These are phyloP conservation scores for Gomphus bonarii DNA, from an alignment of 1,284 basidiomycete genomes.

Conservation along the genomic window DNA sequence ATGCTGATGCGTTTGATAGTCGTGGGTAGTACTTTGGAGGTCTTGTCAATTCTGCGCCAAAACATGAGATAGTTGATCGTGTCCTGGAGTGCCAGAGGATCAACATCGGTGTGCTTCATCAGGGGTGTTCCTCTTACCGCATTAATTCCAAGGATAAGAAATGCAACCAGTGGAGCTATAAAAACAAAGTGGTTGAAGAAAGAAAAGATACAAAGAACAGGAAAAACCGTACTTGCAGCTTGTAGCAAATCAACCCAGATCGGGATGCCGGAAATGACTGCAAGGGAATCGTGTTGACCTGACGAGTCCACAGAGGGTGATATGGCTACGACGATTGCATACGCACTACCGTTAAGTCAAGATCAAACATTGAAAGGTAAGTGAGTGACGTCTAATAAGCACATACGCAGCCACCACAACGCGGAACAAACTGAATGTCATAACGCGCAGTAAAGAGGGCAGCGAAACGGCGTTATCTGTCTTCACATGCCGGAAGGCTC, in stretches of 20 bases:
- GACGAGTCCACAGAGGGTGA: not conserved
- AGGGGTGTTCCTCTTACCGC: not conserved
- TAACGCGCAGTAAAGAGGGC: constrained; percentile 3
- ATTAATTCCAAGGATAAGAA: not conserved
- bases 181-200: not conserved
- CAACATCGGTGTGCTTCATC: not conserved
- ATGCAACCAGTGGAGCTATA: not conserved
- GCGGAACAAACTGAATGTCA: constrained; percentile 5
- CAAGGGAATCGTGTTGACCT: not conserved
- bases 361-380: not conserved
- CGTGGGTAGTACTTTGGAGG: not conserved
- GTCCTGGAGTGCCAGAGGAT: not conserved
- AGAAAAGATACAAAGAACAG: not conserved
- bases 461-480: constrained; percentile 4
- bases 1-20: no score
- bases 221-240: constrained; percentile 2
- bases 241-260: constrained; percentile 9
- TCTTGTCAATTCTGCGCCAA: not conserved
- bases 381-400: not conserved
- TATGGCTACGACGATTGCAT: not conserved
- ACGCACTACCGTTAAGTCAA: not conserved
- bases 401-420: constrained; percentile 6
- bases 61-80: not conserved
- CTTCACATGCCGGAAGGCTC: not conserved
- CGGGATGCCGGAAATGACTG: constrained; percentile 1